Conservation (phyloP, 139 green algal genomes). For the Yamagishiella unicocca region DNA sequence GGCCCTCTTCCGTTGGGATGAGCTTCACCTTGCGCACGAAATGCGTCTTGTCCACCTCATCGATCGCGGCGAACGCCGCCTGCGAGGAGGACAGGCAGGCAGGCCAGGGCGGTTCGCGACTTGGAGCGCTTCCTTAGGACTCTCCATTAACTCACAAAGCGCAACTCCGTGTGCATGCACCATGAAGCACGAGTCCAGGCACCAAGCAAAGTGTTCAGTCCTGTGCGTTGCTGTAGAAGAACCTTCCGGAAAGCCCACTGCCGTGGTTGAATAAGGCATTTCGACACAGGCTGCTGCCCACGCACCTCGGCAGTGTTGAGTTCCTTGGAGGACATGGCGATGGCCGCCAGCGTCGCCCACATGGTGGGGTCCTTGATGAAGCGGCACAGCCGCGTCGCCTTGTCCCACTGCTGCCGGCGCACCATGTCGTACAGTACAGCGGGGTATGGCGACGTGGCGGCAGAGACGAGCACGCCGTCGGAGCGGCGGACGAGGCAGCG, state of each 20-base stretch:
- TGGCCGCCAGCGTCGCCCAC: conserved; percentile 82
- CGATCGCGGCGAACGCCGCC: conserved; percentile 39
- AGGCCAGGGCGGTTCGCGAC: too few species aligned
- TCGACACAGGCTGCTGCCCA: too few species aligned
- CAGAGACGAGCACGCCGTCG: conserved; percentile 73
- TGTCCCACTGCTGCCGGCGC: conserved; percentile 72
- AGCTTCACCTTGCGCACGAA: conserved; percentile 75
- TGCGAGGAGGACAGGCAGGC: background rate
- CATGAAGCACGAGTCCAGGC: too few species aligned
- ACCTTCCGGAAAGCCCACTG: too few species aligned
- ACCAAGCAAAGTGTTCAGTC: too few species aligned
- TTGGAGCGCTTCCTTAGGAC: too few species aligned
- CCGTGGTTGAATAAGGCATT: too few species aligned
- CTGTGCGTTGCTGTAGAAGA: too few species aligned
- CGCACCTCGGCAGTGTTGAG: conserved; percentile 80
- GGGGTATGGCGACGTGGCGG: conserved; percentile 66
- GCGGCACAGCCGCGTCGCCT: conserved; percentile 81
- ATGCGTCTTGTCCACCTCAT: conserved; percentile 73
- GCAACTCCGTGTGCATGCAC: too few species aligned
- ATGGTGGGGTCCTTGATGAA: conserved; percentile 79
- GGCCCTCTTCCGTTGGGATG: conserved; percentile 76
- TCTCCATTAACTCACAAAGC: too few species aligned
- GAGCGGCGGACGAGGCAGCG: conserved; percentile 60
- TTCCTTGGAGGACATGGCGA: conserved; percentile 76
- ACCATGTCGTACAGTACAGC: conserved; percentile 77